Base-by-base conservation (phyloP, 1,139 yeast genomes). In the Hyphopichia khmerensis region DNA sequence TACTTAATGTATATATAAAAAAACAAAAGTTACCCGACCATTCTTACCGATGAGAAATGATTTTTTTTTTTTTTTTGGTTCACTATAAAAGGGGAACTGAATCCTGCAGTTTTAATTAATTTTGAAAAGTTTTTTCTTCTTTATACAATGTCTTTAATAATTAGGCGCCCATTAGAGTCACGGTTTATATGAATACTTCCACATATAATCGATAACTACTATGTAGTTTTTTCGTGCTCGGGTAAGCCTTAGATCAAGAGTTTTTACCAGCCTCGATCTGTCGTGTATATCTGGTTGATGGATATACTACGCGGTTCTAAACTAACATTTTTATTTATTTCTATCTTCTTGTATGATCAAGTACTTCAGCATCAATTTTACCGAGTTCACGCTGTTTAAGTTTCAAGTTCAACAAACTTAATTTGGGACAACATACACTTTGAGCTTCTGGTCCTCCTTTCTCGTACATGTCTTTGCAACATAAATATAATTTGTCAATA, bases 151-250 rank as follows among this genome's bases (percentile, higher is more conserved):
- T 84, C 85, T 84, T 36, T 82, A 79, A 61, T 62, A 52, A 67
- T n/a, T 77, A 84, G 95, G 87, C 91, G 84, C 93, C 95, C 95
- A 79, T 79, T 78, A 86, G 95, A 86, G 95, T 86, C 93, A 85
- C 95, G 89, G 82, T 64, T 66, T 75, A 66, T 67, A 65, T 72
- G 77, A 62, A 48, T 61, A 59, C 71, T 60, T 70, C 79, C 59
- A 72, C 80, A 70, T 72, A 69, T 69, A 72, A 59, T 66, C 79
- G 66, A 58, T 64, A 55, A 50, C 62, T 70, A 63, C 72, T 60
- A 41, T 67, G 72, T 69, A 75, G 64, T 62, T 62, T 53, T 69
- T 77, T 79, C 87, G 95, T 86, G 95, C 95, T 86, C 90, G 93
- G 93, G 93, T 85, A 67, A 72, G 87, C 86, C 93, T 84, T 77